Evolutionary conservation across 2,329 filamentous ascomycete genomes (phyloP).

Genomic region (Sphaceloma murrayae): DNA sequence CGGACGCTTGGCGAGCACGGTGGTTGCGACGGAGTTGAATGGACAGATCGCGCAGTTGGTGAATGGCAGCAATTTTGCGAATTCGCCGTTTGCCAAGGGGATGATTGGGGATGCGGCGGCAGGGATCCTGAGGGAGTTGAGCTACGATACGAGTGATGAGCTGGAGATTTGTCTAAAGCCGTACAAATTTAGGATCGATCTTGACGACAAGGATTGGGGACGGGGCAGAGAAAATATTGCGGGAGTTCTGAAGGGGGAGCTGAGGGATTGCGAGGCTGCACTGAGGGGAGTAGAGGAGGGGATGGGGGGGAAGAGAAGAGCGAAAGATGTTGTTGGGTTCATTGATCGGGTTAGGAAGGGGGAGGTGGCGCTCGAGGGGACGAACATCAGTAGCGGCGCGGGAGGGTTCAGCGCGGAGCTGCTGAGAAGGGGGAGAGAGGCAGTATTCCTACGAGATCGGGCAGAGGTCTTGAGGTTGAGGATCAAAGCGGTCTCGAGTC

Average conservation of each 20-base stretch:
- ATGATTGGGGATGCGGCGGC: conserved; percentile 88
- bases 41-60: conserved; percentile 72
- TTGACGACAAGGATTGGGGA: conserved; percentile 82
- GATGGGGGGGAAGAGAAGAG: conserved; percentile 73
- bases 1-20: conserved; percentile 81
- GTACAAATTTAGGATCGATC: conserved; percentile 95
- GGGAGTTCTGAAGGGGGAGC: conserved; percentile 73
- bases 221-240: conserved; percentile 76
- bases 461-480: conserved; percentile 86
- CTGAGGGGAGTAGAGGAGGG: conserved; percentile 63
- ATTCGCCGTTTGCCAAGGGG: conserved; percentile 83
- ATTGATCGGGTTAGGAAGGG: conserved; percentile 84
- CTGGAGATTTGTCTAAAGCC: conserved; percentile 99
- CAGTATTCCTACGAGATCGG: conserved; percentile 85
- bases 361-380: conserved; percentile 74
- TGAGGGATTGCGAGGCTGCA: conserved; percentile 73
- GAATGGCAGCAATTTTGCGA: conserved; percentile 69
- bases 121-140: conserved; percentile 82
- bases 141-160: conserved; percentile 95
- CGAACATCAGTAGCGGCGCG: conserved; percentile 65
- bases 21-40: conserved; percentile 82
- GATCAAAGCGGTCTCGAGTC: conserved; percentile 75
- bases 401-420: conserved; percentile 88
- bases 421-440: conserved; percentile 78
- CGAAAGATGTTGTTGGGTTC: conserved; percentile 82